Percentiles rank a stretch among this genome's conserved stretches.
These are phyloP conservation scores for Coemansia asiatica DNA, from an alignment of 192 early-diverging fungal genomes.

Conservation along the genomic window DNA sequence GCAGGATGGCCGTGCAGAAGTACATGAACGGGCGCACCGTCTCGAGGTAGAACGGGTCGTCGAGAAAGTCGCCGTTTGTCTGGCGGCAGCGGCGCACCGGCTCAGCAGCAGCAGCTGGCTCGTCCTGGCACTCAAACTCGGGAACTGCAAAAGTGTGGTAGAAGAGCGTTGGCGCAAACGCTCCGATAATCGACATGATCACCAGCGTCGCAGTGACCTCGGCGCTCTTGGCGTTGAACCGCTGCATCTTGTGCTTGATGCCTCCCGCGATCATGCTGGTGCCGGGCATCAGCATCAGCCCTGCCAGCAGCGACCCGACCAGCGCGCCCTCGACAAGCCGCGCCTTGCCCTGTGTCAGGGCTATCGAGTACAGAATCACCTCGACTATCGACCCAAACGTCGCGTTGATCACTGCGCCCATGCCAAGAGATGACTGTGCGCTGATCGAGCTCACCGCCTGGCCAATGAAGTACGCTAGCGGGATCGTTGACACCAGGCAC, in stretches of 20 bases:
- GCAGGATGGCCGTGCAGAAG: conserved; percentile 76
- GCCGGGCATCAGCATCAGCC: conserved; percentile 89
- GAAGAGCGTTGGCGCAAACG: conserved; percentile 91
- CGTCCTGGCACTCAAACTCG: conserved; percentile 53
- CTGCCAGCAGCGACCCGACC: conserved; percentile 88
- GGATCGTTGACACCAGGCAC: conserved; percentile 80
- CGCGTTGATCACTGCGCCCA: conserved; percentile 96
- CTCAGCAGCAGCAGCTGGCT: conserved; percentile 3
- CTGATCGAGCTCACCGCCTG: conserved; percentile 97
- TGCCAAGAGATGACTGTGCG: conserved; percentile 85
- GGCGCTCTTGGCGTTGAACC: conserved; percentile 92
- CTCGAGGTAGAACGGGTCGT: conserved; percentile 78
- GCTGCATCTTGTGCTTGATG: conserved; percentile 86
- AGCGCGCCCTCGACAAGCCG: conserved; percentile 86
- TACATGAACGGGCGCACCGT: conserved; percentile 84
- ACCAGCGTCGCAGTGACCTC: conserved; percentile 95
- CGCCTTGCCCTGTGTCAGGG: conserved; percentile 84
- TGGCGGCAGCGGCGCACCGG: conserved; percentile 65
- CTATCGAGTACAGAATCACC: conserved; percentile 89
- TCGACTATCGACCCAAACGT: conserved; percentile 97
- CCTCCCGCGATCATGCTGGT: conserved; percentile 92
- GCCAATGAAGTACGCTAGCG: conserved; percentile 95
- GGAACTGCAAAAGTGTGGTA: conserved; percentile 83
- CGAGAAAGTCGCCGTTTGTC: conserved; percentile 61
- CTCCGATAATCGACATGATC: conserved; percentile 89